A percentile compares a stretch with the other conserved stretches of the same genome.
These are phyloP conservation scores for Umbelopsis sp. DNA, from an alignment of 192 early-diverging fungal genomes.

Conservation along the genomic window DNA sequence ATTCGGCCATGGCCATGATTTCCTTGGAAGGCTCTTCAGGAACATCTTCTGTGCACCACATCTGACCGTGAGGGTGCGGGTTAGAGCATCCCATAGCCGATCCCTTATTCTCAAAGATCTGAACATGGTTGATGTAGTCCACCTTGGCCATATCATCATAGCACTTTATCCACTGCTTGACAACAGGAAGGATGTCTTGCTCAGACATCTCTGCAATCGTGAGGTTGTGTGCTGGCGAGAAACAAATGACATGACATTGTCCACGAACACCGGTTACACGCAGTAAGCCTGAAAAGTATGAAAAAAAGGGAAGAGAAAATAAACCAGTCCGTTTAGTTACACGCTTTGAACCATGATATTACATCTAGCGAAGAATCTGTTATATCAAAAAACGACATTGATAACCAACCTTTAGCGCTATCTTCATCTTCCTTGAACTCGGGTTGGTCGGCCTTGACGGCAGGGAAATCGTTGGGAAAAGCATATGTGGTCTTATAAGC, in stretches of 20 bases:
- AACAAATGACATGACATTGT: constrained; percentile 90
- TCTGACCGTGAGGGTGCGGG: constrained; percentile 94
- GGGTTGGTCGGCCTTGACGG: constrained; percentile 70
- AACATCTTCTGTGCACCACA: constrained; percentile 87
- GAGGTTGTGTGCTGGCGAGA: constrained; percentile 85
- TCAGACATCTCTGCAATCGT: constrained; percentile 86
- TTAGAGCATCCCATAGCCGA: constrained; percentile 96
- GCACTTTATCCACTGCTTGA: constrained; percentile 73
- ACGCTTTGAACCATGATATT: too few species aligned
- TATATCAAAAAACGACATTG: background rate
- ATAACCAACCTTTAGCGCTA: constrained; percentile 14
- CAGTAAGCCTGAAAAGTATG: constrained; percentile 47
- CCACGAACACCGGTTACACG: constrained; percentile 68
- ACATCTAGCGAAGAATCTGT: background rate
- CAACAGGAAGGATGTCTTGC: constrained; percentile 64
- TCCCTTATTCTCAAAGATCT: constrained; percentile 99
- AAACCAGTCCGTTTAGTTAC: background rate
- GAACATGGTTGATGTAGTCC: constrained; percentile 73
- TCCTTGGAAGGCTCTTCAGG: constrained; percentile 83
- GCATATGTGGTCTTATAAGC: constrained; percentile 78
- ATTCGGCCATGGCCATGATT: constrained; percentile 62
- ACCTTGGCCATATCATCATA: constrained; percentile 55
- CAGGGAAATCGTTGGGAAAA: constrained; percentile 94
- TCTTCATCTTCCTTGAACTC: constrained; percentile 24
- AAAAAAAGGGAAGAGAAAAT: too few species aligned